Conservation (phyloP, 495 filamentous ascomycete species). For the Articulospora tetracladia region DNA sequence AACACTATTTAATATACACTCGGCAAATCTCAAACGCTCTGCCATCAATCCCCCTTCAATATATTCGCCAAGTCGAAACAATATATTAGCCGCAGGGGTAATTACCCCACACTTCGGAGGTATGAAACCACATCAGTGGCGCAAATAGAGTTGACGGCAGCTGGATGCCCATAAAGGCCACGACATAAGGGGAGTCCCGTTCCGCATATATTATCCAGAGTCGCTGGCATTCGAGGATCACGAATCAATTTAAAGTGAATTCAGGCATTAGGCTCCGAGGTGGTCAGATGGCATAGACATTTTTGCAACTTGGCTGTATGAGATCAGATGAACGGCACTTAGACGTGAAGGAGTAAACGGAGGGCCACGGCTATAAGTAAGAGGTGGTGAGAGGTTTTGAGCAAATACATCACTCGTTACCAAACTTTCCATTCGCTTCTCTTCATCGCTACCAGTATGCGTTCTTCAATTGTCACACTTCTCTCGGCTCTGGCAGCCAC, state of each 20-base stretch:
- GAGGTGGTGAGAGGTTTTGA: not conserved
- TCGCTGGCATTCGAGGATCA: not conserved
- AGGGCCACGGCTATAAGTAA: not conserved
- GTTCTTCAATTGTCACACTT: conserved; percentile 27
- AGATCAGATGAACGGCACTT: conserved; percentile 1
- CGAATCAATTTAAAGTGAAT: not conserved
- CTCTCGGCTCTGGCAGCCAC: conserved; percentile 44
- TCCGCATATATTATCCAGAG: conserved; percentile 1
- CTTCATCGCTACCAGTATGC: not conserved
- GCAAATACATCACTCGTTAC: not conserved
- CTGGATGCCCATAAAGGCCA: not conserved
- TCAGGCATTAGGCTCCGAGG: not conserved
- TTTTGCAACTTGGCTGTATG: not conserved
- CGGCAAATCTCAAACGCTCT: not conserved
- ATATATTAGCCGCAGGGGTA: not conserved
- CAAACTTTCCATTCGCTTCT: not conserved
- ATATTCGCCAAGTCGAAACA: not conserved
- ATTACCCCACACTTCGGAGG: not conserved
- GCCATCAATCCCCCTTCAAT: not conserved
- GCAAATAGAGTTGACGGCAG: conserved; percentile 4
- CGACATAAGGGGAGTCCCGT: not conserved
- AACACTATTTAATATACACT: not conserved
- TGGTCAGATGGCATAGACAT: not conserved
- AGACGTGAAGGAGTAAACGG: not conserved
- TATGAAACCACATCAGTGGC: conserved; percentile 4